phyloP scores from a whole-genome alignment of 768 basidiomycete genomes.

The Trametes maxima region DNA sequence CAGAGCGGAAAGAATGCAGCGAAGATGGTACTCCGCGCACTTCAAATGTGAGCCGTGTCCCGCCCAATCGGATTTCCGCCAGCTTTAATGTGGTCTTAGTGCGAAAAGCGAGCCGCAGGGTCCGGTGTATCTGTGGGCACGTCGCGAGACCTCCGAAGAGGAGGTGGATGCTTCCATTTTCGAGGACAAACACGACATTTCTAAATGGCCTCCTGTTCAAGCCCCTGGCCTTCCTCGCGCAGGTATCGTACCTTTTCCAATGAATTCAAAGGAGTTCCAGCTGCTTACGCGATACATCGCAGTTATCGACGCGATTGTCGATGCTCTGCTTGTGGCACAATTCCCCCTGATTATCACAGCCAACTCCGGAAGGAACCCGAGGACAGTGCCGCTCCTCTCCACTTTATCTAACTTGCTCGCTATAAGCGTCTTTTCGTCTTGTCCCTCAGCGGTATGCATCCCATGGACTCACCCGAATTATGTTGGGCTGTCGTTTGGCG shows the following conservation, averaged over 20 bases:
- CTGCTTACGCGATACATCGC: no score
- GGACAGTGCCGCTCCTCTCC: constrained; percentile 49
- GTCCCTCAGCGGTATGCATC: constrained; percentile 54
- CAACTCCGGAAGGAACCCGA: constrained; percentile 57
- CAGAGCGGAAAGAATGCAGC: constrained; percentile 54
- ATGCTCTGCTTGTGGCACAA: constrained; percentile 51
- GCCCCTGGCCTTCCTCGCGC: constrained; percentile 48
- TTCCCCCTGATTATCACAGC: constrained; percentile 69
- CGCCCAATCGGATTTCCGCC: background rate
- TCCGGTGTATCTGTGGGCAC: constrained; percentile 73
- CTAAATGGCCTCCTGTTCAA: constrained; percentile 55
- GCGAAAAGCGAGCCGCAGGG: constrained; percentile 71
- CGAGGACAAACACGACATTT: constrained; percentile 32
- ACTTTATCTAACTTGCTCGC: constrained; percentile 53
- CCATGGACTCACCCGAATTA: constrained; percentile 61
- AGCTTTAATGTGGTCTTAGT: constrained; percentile 37
- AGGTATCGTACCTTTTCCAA: constrained; percentile 30
- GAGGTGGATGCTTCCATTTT: constrained; percentile 49
- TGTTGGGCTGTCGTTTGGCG: constrained; percentile 55
- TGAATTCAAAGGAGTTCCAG: background rate
- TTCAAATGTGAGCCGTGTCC: constrained; percentile 58
- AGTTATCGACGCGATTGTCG: constrained; percentile 43
- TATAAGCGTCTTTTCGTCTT: constrained; percentile 58
- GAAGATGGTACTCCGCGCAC: constrained; percentile 54
- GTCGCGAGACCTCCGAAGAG: constrained; percentile 71